Evolutionary conservation across 148 eudicot genomes (phyloP).

Genomic region (Vaccinium corymbosum): DNA sequence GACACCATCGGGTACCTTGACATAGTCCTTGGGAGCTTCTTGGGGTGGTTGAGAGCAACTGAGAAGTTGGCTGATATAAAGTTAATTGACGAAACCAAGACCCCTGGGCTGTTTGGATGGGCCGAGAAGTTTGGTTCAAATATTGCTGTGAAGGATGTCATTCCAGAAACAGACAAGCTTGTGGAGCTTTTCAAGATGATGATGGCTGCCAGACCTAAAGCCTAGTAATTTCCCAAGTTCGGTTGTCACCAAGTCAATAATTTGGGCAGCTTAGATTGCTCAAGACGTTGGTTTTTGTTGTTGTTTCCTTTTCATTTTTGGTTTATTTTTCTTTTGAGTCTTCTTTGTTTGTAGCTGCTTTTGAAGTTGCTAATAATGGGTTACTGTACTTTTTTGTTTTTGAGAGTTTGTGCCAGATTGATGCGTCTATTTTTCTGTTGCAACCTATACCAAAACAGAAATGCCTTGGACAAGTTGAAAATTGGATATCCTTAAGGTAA

Average conservation of each 20-base stretch:
- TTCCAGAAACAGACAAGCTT: constrained; percentile 19
- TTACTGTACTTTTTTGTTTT: too few species aligned
- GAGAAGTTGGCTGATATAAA: constrained; percentile 11
- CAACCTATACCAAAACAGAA: too few species aligned
- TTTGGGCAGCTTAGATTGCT: background rate
- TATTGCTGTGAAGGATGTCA: background rate
- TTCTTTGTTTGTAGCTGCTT: too few species aligned
- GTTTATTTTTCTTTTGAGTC: too few species aligned
- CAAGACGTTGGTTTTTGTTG: background rate
- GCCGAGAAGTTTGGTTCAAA: background rate
- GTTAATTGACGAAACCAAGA: constrained; percentile 28
- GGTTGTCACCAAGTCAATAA: background rate
- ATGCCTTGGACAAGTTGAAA: background rate
- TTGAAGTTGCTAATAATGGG: too few species aligned
- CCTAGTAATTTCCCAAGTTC: background rate
- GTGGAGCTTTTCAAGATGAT: constrained; percentile 6
- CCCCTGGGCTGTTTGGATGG: constrained; percentile 1
- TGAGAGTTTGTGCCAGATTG: too few species aligned
- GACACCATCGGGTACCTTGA: constrained; percentile 32
- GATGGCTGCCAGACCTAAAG: background rate
- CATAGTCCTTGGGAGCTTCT: constrained; percentile 31
- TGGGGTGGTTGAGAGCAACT: constrained; percentile 23
- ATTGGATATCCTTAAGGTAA: background rate
- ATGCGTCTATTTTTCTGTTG: too few species aligned
- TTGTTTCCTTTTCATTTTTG: too few species aligned